Evolutionary conservation across 2,329 filamentous ascomycete genomes (phyloP).

Genomic region (Canariomyces notabilis): DNA sequence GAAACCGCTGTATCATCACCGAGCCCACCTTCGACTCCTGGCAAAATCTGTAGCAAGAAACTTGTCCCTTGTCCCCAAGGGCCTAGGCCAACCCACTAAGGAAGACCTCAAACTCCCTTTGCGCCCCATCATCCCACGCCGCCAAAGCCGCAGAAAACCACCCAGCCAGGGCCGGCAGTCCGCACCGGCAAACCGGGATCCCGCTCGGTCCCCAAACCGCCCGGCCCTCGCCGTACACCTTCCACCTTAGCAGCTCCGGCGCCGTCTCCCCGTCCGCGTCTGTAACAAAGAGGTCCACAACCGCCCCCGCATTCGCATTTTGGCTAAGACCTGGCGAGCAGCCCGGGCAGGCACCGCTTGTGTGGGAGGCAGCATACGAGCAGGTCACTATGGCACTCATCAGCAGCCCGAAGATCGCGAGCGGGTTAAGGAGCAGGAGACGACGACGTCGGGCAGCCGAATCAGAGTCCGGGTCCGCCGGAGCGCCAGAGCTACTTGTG

Average conservation of each 20-base stretch:
- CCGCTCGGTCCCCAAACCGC: constrained; percentile 7
- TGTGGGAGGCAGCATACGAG: constrained; percentile 2
- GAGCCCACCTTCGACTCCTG: too few species aligned
- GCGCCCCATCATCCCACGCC: constrained; percentile 1
- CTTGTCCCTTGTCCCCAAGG: too few species aligned
- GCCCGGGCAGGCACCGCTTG: background rate
- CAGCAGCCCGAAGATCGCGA: constrained; percentile 2
- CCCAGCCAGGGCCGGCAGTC: background rate
- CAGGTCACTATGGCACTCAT: constrained; percentile 12
- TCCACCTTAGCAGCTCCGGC: constrained; percentile 1
- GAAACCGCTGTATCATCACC: too few species aligned
- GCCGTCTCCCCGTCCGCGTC: background rate
- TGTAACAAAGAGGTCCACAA: constrained; percentile 9
- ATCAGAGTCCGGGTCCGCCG: background rate
- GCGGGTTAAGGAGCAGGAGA: constrained; percentile 2
- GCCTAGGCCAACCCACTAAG: background rate
- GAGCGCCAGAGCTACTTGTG: background rate
- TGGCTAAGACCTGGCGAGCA: background rate
- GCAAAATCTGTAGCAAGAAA: too few species aligned
- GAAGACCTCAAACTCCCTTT: constrained; percentile 1
- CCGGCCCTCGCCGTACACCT: constrained; percentile 2
- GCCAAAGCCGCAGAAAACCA: constrained; percentile 1
- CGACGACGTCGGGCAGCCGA: background rate
- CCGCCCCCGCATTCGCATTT: too few species aligned
- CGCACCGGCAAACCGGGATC: constrained; percentile 6